A percentile compares a stretch with the other conserved stretches of the same genome.
These are phyloP conservation scores for Phytophthora syringae DNA, from an alignment of 352 stramenopile genomes.

Conservation along the genomic window DNA sequence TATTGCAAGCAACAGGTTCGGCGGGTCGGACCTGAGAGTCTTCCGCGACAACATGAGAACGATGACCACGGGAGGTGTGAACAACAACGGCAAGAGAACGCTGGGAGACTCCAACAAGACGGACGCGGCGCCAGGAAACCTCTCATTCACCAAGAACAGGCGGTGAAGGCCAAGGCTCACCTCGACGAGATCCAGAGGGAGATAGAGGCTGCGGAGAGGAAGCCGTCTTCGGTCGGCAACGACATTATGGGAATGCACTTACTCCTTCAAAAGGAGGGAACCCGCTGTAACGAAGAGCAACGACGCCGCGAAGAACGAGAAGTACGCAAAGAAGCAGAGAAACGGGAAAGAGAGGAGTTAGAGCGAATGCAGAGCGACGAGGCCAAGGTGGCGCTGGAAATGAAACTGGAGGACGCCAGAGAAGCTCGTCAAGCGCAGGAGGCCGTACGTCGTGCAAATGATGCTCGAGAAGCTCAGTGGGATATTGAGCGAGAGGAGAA, in stretches of 20 bases:
- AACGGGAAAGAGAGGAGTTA: not conserved
- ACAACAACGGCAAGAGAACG: not conserved
- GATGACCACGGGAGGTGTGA: not conserved
- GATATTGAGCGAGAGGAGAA: not conserved
- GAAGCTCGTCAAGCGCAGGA: not conserved
- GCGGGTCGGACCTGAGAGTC: not conserved
- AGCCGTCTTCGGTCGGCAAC: not conserved
- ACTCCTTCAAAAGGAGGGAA: not conserved
- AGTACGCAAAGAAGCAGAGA: not conserved
- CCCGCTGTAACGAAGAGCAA: not conserved
- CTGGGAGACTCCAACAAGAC: not conserved
- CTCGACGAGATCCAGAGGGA: not conserved
- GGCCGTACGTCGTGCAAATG: not conserved
- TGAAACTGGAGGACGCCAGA: not conserved
- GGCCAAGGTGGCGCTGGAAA: not conserved
- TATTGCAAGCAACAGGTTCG: not conserved
- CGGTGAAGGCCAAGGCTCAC: not conserved
- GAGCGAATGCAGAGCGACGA: not conserved
- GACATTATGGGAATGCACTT: not conserved
- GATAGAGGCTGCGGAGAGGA: not conserved
- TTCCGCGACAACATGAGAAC: not conserved
- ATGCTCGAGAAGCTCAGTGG: not conserved
- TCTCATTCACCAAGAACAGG: not conserved
- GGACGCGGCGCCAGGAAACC: not conserved
- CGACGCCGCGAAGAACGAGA: not conserved